phyloP scores from a whole-genome alignment of 1,139 yeast species.

The Candida freyschussii region DNA sequence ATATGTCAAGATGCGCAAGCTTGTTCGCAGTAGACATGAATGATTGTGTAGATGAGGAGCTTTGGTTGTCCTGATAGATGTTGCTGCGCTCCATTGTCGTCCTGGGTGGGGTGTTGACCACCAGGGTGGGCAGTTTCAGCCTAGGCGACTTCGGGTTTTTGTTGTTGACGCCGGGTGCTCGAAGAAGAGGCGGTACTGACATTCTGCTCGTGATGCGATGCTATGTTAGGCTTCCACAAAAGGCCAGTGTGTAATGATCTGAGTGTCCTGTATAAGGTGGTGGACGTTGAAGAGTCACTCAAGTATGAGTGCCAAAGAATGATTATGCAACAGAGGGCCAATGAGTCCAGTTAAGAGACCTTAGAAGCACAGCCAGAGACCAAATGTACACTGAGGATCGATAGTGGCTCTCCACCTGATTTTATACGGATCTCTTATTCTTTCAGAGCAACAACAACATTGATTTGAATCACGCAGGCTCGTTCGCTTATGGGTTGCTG shows the following conservation, averaged over 20 bases:
- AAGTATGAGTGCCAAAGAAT: too few relatives aligned
- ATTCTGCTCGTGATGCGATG: constrained; percentile 14
- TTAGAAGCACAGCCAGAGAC: too few relatives aligned
- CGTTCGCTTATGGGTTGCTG: too few relatives aligned
- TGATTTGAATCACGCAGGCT: too few relatives aligned
- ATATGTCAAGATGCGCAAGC: constrained; percentile 16
- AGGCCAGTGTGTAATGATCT: not conserved
- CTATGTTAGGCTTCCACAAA: too few relatives aligned
- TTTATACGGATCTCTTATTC: too few relatives aligned
- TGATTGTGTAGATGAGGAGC: constrained; percentile 16
- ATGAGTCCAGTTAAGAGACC: too few relatives aligned
- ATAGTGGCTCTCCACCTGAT: too few relatives aligned
- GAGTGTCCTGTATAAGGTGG: not conserved
- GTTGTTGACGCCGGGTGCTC: constrained; percentile 25
- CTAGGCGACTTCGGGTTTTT: constrained; percentile 25
- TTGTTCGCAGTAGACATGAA: constrained; percentile 13
- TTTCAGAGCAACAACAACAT: constrained; percentile 1
- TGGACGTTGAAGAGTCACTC: too few relatives aligned
- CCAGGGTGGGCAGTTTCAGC: constrained; percentile 30
- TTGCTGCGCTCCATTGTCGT: constrained; percentile 3
- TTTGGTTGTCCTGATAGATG: constrained; percentile 7
- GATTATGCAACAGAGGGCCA: too few relatives aligned
- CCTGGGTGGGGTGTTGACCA: constrained; percentile 22
- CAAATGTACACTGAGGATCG: too few relatives aligned
- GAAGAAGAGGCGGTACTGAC: constrained; percentile 31